Evolutionary conservation across 2,329 filamentous ascomycete species (phyloP), one percentile per base, ranked within the genome.

Genomic region (Dactylellina cionopaga): DNA sequence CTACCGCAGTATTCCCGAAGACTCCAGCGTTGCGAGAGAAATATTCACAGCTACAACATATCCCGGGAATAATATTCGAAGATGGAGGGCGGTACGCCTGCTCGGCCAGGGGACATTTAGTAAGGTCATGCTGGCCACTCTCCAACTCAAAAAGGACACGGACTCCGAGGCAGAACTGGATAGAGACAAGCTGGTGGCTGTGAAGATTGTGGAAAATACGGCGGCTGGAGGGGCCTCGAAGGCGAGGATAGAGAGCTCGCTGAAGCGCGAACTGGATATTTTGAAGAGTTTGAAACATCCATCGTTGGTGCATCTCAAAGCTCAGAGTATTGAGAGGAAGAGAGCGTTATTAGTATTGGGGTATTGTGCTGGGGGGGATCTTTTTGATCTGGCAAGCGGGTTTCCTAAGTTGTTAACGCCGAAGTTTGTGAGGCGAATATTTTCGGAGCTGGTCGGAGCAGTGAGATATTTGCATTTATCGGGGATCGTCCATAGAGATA

Each of bases 91-190:
- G 10, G 82, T 99, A 37, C 89, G 91, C 68, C 83, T 89, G 75
- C 85, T 99, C 4, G 95, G 95, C 3, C 92, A 96, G 77, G 95
- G 95, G 35, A 97, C 95, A 0, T 99, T 99, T 80, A 97, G 93
- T 79, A 91, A 91, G 78, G 95, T 99, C 17, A 90, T 96, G 81
- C 84, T 99, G 41, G 95, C 93, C 3, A 96, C 93, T 9, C 92
- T 90, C 77, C 88, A 96, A 78, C 19, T 72, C 13, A 65, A 54
- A 39, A 72, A 72, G 46, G 85, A 87, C 39, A 81, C 83, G 9
- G 79, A 83, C 7, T 83, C 85, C 0, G 83, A 85, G 35, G 82
- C 83, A 25, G 81, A 83, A 33, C 84, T 87, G 49, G 84, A 91
- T 74, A 88, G 89, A n/a, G 90, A 89, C 78, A 91, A 91, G 56